Percentiles rank a stretch among this genome's conserved stretches.
Evolutionary conservation across 2,329 filamentous ascomycete genomes (phyloP).

Genomic region (Diaporthe humulicola): DNA sequence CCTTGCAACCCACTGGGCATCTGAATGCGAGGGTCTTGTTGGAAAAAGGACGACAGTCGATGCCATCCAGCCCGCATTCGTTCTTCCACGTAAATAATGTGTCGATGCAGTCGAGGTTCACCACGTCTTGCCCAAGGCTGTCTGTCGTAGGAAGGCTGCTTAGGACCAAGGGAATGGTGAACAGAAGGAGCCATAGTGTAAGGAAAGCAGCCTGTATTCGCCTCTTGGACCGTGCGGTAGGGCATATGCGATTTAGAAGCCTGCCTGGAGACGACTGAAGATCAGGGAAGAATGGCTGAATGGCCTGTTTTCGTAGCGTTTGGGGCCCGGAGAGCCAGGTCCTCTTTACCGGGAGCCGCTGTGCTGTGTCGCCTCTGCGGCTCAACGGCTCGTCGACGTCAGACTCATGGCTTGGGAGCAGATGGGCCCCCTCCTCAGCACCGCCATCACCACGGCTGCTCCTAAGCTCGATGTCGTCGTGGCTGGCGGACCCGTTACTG

Average conservation of each 20-base stretch:
- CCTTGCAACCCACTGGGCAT: slow-evolving; percentile 70
- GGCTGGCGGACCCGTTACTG: too few species aligned
- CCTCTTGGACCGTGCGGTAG: neutral
- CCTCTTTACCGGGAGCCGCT: neutral
- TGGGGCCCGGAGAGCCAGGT: neutral
- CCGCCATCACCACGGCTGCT: neutral
- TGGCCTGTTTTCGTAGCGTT: neutral
- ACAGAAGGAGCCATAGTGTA: neutral
- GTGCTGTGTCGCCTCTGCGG: too few species aligned
- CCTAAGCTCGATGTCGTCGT: neutral
- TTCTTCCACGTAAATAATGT: slow-evolving; percentile 69
- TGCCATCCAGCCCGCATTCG: slow-evolving; percentile 70
- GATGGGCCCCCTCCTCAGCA: neutral
- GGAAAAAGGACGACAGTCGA: slow-evolving; percentile 70
- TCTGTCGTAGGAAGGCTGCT: slow-evolving; percentile 15
- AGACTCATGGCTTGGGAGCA: neutral
- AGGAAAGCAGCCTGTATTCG: neutral
- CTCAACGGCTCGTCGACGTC: neutral
- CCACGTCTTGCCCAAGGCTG: slow-evolving; percentile 6
- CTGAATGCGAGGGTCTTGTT: slow-evolving; percentile 68
- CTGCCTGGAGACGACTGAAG: neutral
- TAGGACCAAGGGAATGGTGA: neutral
- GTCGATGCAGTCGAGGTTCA: slow-evolving; percentile 64
- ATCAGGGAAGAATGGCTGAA: neutral
- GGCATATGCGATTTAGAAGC: neutral